These are phyloP conservation scores for Stygiomarasmius scandens DNA, from an alignment of 1,284 basidiomycete genomes.

Conservation along the genomic window DNA sequence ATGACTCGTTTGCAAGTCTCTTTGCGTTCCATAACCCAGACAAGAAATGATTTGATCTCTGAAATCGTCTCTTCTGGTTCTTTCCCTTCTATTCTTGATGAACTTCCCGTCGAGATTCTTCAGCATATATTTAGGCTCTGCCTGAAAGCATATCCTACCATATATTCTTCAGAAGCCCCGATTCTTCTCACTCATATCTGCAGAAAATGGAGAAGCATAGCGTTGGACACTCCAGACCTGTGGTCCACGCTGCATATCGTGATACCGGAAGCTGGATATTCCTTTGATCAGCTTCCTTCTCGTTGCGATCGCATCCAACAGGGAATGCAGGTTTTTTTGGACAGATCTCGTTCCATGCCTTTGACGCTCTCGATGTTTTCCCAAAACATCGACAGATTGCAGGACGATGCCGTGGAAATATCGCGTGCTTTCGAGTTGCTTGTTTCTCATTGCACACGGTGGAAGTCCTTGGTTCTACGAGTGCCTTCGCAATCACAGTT, in stretches of 20 bases:
- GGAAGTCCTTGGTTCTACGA: constrained; percentile 2
- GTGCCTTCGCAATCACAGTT: no score
- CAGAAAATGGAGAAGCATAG: not conserved
- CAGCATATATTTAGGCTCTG: constrained; percentile 1
- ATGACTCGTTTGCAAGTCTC: not conserved
- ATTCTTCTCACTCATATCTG: not conserved
- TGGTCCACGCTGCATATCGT: not conserved
- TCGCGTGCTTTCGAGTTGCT: not conserved
- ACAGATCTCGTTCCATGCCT: not conserved
- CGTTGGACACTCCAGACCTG: not conserved
- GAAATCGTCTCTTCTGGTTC: not conserved
- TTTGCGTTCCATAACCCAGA: not conserved
- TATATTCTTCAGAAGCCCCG: not conserved
- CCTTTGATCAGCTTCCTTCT: not conserved
- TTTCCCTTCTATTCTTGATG: not conserved
- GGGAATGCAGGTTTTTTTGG: not conserved
- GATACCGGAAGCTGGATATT: not conserved
- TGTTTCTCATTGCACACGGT: not conserved
- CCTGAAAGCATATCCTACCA: not conserved
- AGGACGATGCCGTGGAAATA: constrained; percentile 1
- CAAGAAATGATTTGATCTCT: not conserved
- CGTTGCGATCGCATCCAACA: not conserved
- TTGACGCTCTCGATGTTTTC: constrained; percentile 4
- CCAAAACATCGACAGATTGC: not conserved
- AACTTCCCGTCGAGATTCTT: constrained; percentile 4